Conservation (phyloP, 2,329 filamentous ascomycete genomes). For the Macrophomina pseudophaseolina region DNA sequence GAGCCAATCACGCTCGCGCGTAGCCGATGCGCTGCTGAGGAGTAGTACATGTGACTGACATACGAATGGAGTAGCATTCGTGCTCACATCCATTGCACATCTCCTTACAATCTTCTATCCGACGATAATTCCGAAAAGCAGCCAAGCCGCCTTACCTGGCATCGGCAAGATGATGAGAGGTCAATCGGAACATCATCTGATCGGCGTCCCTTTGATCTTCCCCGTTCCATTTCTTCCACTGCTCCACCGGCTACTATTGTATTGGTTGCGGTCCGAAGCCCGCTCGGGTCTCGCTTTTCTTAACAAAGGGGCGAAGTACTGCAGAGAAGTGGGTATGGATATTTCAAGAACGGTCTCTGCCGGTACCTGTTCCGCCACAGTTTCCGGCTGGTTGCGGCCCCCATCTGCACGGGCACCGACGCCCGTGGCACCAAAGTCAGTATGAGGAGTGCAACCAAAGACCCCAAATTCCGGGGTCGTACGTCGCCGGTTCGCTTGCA, state of each 20-base stretch:
- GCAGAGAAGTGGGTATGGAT: constrained; percentile 19
- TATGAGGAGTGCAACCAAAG: neutral
- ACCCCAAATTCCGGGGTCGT: constrained; percentile 17
- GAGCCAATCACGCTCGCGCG: neutral
- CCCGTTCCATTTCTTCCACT: constrained; percentile 1
- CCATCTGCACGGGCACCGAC: constrained; percentile 2
- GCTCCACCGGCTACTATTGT: constrained; percentile 9
- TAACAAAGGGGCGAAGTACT: constrained; percentile 17
- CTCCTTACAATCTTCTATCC: constrained; percentile 11
- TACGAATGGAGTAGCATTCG: neutral
- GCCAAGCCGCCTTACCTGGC: constrained; percentile 11
- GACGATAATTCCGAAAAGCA: constrained; percentile 20
- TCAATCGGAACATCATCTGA: constrained; percentile 25
- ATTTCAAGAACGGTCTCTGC: constrained; percentile 8
- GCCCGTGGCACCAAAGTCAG: neutral
- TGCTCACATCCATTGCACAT: neutral
- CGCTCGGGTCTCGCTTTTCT: constrained; percentile 13
- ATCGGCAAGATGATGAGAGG: constrained; percentile 13
- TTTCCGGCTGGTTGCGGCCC: neutral
- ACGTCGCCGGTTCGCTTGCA: constrained; percentile 11
- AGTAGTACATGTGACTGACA: constrained; percentile 1
- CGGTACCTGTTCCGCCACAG: constrained; percentile 4
- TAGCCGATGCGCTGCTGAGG: neutral
- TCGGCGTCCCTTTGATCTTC: constrained; percentile 24
- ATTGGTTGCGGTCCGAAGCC: constrained; percentile 19